Conservation (phyloP, 768 basidiomycete species). For the Fistulinella prunicolor region DNA sequence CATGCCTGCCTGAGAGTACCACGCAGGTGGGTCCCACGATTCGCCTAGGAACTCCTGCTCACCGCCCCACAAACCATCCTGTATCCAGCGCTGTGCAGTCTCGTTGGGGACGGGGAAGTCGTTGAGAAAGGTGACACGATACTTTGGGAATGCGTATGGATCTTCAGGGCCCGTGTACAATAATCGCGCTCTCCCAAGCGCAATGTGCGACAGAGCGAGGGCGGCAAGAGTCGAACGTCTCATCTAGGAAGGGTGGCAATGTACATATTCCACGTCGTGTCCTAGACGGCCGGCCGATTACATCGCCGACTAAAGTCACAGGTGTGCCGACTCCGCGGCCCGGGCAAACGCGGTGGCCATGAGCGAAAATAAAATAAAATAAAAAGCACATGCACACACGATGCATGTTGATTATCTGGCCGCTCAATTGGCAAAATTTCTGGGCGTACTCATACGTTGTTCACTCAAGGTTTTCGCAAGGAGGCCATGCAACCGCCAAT, state of each 20-base stretch:
- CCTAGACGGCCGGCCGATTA: conserved; percentile 25
- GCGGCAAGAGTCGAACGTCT: conserved; percentile 13
- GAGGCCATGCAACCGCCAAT: conserved; percentile 29
- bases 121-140: conserved; percentile 74
- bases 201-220: conserved; percentile 18
- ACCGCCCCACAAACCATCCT: conserved; percentile 68
- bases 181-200: conserved; percentile 30
- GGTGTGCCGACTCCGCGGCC: conserved; percentile 29
- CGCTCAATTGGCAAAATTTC: neutral
- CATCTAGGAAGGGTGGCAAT: conserved; percentile 9
- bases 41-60: conserved; percentile 75
- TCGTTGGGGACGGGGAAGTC: conserved; percentile 69
- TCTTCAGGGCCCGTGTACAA: conserved; percentile 78
- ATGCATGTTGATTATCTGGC: conserved; percentile 3
- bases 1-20: conserved; percentile 38
- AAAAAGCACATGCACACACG: no score
- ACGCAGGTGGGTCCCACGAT: conserved; percentile 44
- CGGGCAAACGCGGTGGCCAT: conserved; percentile 1
- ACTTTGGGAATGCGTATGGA: conserved; percentile 78
- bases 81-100: conserved; percentile 74
- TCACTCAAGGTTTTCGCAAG: conserved; percentile 19
- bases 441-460: conserved; percentile 2
- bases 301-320: conserved; percentile 32
- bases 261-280: conserved; percentile 7
- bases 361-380: neutral